Conservation (phyloP, 805 yeast genomes). For the Wickerhamomyces mucosus region DNA sequence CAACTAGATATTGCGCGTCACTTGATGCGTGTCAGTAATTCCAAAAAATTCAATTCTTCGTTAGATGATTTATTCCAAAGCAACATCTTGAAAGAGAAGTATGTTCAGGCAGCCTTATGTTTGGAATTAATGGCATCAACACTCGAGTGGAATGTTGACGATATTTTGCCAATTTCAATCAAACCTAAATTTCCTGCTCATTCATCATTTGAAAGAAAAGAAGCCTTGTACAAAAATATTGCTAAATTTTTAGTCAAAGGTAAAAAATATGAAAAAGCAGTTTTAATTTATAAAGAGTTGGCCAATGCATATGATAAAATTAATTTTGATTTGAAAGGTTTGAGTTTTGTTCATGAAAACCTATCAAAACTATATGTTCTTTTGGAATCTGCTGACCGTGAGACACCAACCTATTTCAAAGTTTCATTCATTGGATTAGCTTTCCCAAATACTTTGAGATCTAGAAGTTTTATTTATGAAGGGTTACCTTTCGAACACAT, state of each 20-base stretch:
- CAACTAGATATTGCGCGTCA: slow-evolving; percentile 67
- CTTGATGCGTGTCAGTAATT: slow-evolving; percentile 67
- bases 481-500: slow-evolving; percentile 85
- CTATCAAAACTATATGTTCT: slow-evolving; percentile 59
- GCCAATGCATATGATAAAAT: slow-evolving; percentile 63
- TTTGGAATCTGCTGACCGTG: slow-evolving; percentile 59
- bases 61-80: slow-evolving; percentile 64
- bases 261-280: slow-evolving; percentile 68
- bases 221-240: slow-evolving; percentile 56
- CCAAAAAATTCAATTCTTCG: slow-evolving; percentile 73
- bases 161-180: slow-evolving; percentile 41
- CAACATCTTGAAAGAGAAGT: slow-evolving; percentile 49
- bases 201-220: slow-evolving; percentile 73
- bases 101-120: slow-evolving; percentile 76
- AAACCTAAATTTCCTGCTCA: slow-evolving; percentile 75
- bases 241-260: slow-evolving; percentile 66
- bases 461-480: slow-evolving; percentile 72
- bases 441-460: slow-evolving; percentile 69
- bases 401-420: slow-evolving; percentile 69
- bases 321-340: slow-evolving; percentile 67
- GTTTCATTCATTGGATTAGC: slow-evolving; percentile 79
- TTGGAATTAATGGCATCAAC: slow-evolving; percentile 71
- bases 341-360: slow-evolving; percentile 60
- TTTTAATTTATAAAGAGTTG: slow-evolving; percentile 67
- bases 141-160: slow-evolving; percentile 61